Conservation (phyloP, 1,284 basidiomycete species). For the Tilletiopsis washingtonensis region DNA sequence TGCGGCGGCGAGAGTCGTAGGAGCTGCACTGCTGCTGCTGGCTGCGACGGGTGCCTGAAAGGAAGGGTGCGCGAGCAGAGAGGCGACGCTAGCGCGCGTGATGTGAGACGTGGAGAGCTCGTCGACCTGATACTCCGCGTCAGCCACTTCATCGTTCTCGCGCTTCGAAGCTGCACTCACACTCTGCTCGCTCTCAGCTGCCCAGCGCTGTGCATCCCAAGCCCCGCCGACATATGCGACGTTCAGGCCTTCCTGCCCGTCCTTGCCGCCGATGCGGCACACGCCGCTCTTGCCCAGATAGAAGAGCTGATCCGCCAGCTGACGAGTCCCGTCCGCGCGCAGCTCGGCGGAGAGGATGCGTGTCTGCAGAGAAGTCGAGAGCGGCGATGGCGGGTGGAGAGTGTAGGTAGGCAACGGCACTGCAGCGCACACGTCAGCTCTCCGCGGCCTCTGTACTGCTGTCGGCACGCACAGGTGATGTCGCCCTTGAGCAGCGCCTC, state of each 20-base stretch:
- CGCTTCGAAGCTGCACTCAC: background rate
- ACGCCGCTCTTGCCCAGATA: conserved; percentile 21
- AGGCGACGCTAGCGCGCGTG: conserved; percentile 11
- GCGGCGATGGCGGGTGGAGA: background rate
- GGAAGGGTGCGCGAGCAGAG: conserved; percentile 15
- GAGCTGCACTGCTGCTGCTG: conserved; percentile 1
- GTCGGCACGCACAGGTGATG: conserved; percentile 46
- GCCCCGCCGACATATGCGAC: conserved; percentile 5
- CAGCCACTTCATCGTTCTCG: background rate
- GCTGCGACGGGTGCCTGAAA: conserved; percentile 4
- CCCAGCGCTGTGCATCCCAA: conserved; percentile 1
- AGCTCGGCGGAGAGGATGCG: background rate
- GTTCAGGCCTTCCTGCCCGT: conserved; percentile 1
- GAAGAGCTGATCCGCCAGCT: conserved; percentile 20
- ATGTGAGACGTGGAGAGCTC: conserved; percentile 8
- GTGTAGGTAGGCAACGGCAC: background rate
- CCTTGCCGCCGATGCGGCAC: background rate
- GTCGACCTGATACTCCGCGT: conserved; percentile 3
- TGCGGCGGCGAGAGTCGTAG: conserved; percentile 29
- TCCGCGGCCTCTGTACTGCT: background rate
- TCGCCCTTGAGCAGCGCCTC: conserved; percentile 63
- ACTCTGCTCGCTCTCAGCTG: background rate
- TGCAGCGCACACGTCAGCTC: background rate
- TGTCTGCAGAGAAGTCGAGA: background rate
- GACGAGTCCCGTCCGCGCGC: background rate